Percentiles rank a stretch among this genome's conserved stretches.
Conservation (phyloP, 306 rosid species). For the Clitoria ternatea region DNA sequence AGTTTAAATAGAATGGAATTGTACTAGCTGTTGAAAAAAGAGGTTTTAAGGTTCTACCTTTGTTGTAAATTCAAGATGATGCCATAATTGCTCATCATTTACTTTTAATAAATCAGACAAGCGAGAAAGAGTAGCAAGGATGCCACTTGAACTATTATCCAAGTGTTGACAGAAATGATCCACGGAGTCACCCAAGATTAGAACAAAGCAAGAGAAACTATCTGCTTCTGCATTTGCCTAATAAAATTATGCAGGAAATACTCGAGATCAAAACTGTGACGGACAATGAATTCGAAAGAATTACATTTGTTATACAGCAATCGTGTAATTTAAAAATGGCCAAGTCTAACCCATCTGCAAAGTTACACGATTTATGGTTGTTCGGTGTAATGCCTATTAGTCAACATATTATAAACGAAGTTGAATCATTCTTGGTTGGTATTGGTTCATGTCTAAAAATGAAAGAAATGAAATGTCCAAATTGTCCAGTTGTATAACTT, state of each 20-base stretch:
- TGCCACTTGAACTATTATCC: constrained; percentile 72
- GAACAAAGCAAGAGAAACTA: constrained; percentile 77
- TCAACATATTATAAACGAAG: neutral
- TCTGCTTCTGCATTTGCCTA: constrained; percentile 83
- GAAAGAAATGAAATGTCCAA: neutral
- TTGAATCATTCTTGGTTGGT: neutral
- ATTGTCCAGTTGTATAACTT: neutral
- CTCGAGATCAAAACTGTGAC: neutral
- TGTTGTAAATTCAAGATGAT: constrained; percentile 68
- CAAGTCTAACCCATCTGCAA: neutral
- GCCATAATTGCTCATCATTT: constrained; percentile 71
- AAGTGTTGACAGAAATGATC: constrained; percentile 84
- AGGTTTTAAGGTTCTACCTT: constrained; percentile 40
- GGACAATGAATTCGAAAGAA: neutral
- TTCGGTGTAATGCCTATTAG: neutral
- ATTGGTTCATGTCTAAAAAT: neutral
- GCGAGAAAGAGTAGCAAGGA: constrained; percentile 69
- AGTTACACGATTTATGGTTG: neutral
- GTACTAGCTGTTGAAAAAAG: neutral
- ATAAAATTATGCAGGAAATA: constrained; percentile 9
- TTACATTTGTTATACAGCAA: neutral
- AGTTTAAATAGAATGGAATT: constrained; percentile 16
- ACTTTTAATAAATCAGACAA: constrained; percentile 57
- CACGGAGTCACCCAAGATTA: constrained; percentile 67
- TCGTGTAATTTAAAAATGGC: neutral